Evolutionary conservation across 345 rosid genomes (phyloP).

Genomic region (Isatis tinctoria): DNA sequence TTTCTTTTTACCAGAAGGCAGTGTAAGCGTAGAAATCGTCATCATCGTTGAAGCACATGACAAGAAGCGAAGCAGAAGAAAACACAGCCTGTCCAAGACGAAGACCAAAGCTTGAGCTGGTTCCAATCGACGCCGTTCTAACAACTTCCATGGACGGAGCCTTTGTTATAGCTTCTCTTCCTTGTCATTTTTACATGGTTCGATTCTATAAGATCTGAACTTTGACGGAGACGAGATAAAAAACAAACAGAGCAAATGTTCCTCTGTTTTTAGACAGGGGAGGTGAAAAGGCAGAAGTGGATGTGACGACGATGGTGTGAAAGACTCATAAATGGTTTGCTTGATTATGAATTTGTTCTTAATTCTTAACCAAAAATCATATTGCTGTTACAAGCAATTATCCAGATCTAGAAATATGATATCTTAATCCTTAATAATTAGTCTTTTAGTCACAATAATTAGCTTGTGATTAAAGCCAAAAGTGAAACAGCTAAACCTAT

Average conservation of each 20-base stretch:
- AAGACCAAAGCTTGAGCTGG: constrained; percentile 53
- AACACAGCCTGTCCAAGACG: constrained; percentile 53
- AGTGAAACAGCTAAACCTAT: constrained; percentile 7
- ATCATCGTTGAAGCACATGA: constrained; percentile 52
- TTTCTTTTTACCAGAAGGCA: constrained; percentile 47
- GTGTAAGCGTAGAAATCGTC: constrained; percentile 55
- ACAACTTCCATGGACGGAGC: constrained; percentile 1
- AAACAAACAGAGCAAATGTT: constrained; percentile 15
- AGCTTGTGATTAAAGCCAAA: constrained; percentile 26
- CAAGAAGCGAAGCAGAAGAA: constrained; percentile 52
- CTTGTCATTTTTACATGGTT: background rate
- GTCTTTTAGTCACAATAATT: constrained; percentile 7
- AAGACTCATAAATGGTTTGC: background rate
- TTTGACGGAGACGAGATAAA: background rate
- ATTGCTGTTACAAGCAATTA: constrained; percentile 19
- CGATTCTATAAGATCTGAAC: background rate
- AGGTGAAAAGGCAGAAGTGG: background rate
- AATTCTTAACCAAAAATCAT: background rate
- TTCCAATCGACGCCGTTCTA: constrained; percentile 47
- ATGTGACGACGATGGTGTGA: background rate
- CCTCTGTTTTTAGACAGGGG: constrained; percentile 20
- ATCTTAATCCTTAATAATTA: constrained; percentile 26
- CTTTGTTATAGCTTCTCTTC: background rate
- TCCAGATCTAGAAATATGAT: constrained; percentile 28
- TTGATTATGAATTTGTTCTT: constrained; percentile 1